Base-by-base conservation (phyloP, 2,329 filamentous ascomycete species). In the Xylaria digitata region DNA sequence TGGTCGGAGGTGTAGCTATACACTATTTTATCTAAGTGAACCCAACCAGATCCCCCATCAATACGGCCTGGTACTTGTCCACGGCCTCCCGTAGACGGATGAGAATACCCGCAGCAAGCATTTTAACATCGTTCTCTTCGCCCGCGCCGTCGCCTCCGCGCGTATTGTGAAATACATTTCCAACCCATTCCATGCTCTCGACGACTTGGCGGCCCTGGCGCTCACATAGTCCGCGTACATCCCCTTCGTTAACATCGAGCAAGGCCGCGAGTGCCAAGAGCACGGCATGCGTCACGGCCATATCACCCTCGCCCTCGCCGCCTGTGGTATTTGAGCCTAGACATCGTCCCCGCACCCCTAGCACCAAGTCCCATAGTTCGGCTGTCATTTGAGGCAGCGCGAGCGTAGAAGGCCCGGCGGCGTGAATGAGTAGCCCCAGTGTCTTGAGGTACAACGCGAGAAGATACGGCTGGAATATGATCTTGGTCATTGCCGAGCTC, bases 161-260 rank as follows among this genome's bases (percentile, higher is more conserved):
- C 7, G 81, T 82, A 40, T 82, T 82, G 66, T 91, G 87, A 78
- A 97, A 96, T 1, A 97, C 86, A 61, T 84, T 84, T 49, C 89
- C 86, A 1, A 92, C 91, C 96, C 96, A 99, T 75, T 93, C 92
- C 73, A 92, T 88, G 66, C 93, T 92, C 84, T 98, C 95, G 58
- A 97, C 85, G 23, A 98, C 82, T 77, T 95, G 89, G 63, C 89
- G 87, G 0, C 92, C 90, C 73, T 93, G 88, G 64, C 90, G 87
- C 66, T 89, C 88, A 55, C 93, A 95, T 2, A 99, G 78, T 1
- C 88, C 84, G 72, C 89, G 83, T 80, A 91, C 87, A 67, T 93
- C 88, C 55, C 88, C 86, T 40, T 86, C 89, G 67, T 97, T 97
- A 43, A 97, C 85, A 74, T 97, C 93, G 15, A 99, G 80, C 59